These are phyloP conservation scores for Pseudisothecium myosuroides DNA, from an alignment of 225 moss, liverwort and hornwort species.

Conservation along the genomic window DNA sequence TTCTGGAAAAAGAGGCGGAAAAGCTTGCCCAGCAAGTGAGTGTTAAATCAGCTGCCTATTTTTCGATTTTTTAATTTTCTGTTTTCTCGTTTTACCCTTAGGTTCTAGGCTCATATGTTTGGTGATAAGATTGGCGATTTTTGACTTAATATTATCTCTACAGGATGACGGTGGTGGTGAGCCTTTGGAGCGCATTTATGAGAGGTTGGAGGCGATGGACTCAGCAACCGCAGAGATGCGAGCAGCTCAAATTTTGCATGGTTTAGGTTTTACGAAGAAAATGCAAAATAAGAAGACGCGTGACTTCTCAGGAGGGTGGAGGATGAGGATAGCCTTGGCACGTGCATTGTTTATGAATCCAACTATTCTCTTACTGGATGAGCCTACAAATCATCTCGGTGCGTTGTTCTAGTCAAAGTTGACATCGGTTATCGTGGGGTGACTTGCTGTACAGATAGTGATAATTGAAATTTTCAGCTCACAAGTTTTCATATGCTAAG, in stretches of 20 bases:
- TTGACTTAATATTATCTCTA: not conserved
- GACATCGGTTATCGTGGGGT: not conserved
- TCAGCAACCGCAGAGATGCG: slow-evolving; percentile 91
- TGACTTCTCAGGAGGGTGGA: slow-evolving; percentile 97
- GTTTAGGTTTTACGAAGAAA: slow-evolving; percentile 82
- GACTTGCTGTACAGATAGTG: not conserved
- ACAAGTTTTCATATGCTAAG: not conserved
- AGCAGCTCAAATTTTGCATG: slow-evolving; percentile 86
- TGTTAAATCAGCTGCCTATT: not conserved
- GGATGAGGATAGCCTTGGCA: slow-evolving; percentile 89
- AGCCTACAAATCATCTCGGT: slow-evolving; percentile 99
- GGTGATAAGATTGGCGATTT: not conserved
- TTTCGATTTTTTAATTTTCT: not conserved
- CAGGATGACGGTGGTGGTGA: slow-evolving; percentile 95
- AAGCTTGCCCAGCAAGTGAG: slow-evolving; percentile 70
- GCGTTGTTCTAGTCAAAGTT: not conserved
- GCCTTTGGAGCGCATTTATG: slow-evolving; percentile 76
- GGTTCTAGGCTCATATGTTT: not conserved
- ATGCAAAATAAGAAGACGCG: slow-evolving; percentile 89
- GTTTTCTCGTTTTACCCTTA: not conserved
- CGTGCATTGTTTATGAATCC: slow-evolving; percentile 96
- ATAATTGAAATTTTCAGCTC: not conserved
- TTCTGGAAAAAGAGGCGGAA: slow-evolving; percentile 77
- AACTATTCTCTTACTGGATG: slow-evolving; percentile 84
- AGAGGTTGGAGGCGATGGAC: slow-evolving; percentile 85